phyloP scores from a whole-genome alignment of 192 early-diverging fungal species.

The Gaertneriomyces semiglobifer region DNA sequence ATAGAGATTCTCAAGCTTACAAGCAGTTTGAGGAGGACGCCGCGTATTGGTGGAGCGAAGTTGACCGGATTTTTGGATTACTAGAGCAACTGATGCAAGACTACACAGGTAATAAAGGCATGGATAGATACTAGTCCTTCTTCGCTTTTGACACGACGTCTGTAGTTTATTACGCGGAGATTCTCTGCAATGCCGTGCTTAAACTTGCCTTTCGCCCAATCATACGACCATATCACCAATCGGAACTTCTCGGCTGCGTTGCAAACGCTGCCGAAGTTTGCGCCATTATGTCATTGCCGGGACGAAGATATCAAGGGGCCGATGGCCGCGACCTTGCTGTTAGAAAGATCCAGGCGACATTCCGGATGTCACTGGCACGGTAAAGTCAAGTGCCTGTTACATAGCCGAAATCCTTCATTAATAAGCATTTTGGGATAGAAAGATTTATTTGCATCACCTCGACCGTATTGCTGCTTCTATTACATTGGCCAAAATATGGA shows the following conservation, averaged over 20 bases:
- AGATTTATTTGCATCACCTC: constrained; percentile 24
- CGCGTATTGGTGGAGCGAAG: constrained; percentile 15
- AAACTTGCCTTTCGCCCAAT: constrained; percentile 6
- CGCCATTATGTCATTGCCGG: constrained; percentile 2
- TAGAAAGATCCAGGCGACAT: constrained; percentile 28
- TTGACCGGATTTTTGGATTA: constrained; percentile 10
- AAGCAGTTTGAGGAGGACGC: constrained; percentile 5
- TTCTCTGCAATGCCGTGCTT: constrained; percentile 6
- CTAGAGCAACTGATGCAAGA: constrained; percentile 20
- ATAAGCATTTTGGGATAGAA: constrained; percentile 6
- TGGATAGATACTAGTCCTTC: background rate
- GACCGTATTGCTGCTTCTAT: constrained; percentile 20
- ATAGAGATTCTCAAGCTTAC: no score
- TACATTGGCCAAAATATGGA: constrained; percentile 27
- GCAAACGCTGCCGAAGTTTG: constrained; percentile 18
- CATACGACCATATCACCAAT: background rate
- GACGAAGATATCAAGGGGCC: constrained; percentile 19
- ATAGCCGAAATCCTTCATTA: no score
- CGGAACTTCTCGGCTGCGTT: constrained; percentile 13
- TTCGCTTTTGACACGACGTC: background rate
- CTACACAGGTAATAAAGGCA: constrained; percentile 20
- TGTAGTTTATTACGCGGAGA: constrained; percentile 27
- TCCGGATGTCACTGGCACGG: constrained; percentile 28
- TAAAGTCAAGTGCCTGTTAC: background rate
- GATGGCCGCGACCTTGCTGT: constrained; percentile 22